Base-by-base conservation (phyloP, 305 asterid species). In the Fraxinus baroniana region DNA sequence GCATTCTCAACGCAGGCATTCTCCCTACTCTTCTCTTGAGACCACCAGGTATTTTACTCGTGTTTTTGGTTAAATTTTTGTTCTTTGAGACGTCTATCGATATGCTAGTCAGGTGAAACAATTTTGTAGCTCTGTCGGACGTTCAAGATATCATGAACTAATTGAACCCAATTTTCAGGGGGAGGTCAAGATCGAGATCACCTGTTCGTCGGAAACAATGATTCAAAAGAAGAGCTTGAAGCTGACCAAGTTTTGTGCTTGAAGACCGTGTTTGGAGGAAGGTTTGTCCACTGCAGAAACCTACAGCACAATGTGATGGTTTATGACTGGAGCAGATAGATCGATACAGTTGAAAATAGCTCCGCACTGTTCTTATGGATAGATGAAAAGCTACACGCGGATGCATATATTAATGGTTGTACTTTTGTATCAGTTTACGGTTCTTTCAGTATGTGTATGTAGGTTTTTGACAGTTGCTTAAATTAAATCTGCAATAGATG, bases 1-100 rank as follows among this genome's bases (percentile, higher is more conserved):
- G 97, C 97, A 94, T 85, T 93, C 98, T 89, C 97, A 94, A 93
- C 97, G 91, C 96, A 93, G 94, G 93, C 97, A 89, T 90, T 93
- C 97, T 89, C 95, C 97, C 88, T 91, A 91, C 91, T 89, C 98
- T 93, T 92, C 97, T 93, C 93, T 92, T 88, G 99, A 94, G 90
- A 87, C 87, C 73, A 86, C 89, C 89, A 94, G 99, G 99, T 95
- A 95, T 81, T 84, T 79, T 87, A 76, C 84, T 77, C 24, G 75
- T 86, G 82, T 81, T 81, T 72, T 87, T 37, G 28, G 60, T 80
- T 83, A 36, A 37, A 80, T 75, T 49, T 70, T 44, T 9, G 35
- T 52, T 60, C 22, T 78, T 78, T 85, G 85, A 82, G 83, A 84
- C 72, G 82, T 78, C 85, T 86, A 76, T 17, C 82, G 39, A 78